Evolutionary conservation across 805 yeast genomes (phyloP).

Genomic region (Debaryomyces tyrocola): DNA sequence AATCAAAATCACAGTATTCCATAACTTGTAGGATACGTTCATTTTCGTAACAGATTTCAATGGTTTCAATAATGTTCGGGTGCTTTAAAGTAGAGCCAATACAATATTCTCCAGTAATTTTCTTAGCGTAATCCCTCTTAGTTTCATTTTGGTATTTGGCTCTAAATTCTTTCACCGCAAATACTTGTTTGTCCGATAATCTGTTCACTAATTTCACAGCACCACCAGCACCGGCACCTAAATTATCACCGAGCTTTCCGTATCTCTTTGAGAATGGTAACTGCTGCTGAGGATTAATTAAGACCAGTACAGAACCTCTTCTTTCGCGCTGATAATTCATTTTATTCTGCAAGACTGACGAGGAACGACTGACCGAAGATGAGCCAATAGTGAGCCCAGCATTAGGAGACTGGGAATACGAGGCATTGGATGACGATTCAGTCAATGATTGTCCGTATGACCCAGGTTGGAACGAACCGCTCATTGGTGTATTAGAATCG

Average conservation of each 20-base stretch:
- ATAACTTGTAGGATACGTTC: constrained; percentile 82
- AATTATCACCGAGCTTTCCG: constrained; percentile 69
- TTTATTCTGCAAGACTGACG: constrained; percentile 29
- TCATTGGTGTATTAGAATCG: constrained; percentile 10
- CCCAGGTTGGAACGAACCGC: constrained; percentile 14
- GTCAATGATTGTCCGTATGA: constrained; percentile 24
- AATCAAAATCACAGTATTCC: constrained; percentile 91
- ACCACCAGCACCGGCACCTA: constrained; percentile 90
- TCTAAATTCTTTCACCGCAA: constrained; percentile 84
- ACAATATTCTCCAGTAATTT: constrained; percentile 86
- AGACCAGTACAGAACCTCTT: constrained; percentile 34
- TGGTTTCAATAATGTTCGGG: constrained; percentile 76
- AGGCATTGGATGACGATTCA: constrained; percentile 31
- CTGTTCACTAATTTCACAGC: constrained; percentile 72
- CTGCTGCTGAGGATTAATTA: constrained; percentile 22
- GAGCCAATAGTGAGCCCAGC: constrained; percentile 17
- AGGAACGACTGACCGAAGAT: constrained; percentile 27
- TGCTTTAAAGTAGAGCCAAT: constrained; percentile 81
- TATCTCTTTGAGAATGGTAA: constrained; percentile 50
- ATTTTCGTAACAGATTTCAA: constrained; percentile 71
- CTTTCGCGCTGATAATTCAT: constrained; percentile 32
- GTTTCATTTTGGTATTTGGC: constrained; percentile 69
- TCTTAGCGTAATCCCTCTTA: constrained; percentile 76
- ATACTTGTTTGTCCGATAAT: constrained; percentile 66
- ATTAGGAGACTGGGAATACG: constrained; percentile 35